These are phyloP conservation scores for Penicillium italicum DNA, from an alignment of 2,329 filamentous ascomycete genomes.

Conservation along the genomic window DNA sequence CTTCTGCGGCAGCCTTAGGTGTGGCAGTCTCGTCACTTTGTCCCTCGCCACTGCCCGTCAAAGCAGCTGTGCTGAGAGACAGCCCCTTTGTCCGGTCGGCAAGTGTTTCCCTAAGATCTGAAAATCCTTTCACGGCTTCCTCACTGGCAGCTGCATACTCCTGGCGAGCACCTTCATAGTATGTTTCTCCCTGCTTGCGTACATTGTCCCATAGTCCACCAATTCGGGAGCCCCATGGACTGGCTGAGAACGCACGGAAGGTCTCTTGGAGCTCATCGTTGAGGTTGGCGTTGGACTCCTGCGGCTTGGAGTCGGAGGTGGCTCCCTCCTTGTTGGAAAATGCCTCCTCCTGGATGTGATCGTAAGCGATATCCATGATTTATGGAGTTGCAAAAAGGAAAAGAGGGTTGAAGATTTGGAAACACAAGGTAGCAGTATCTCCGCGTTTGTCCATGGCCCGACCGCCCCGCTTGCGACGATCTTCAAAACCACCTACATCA, in stretches of 20 bases:
- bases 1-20: conserved; percentile 26
- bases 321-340: conserved; percentile 56
- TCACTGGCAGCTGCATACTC: conserved; percentile 75
- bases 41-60: conserved; percentile 24
- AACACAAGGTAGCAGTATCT: conserved; percentile 20
- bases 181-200: conserved; percentile 90
- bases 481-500: not conserved
- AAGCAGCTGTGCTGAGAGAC: conserved; percentile 53
- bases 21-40: conserved; percentile 29
- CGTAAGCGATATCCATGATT: conserved; percentile 94
- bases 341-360: conserved; percentile 86
- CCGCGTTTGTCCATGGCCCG: conserved; percentile 33
- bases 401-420: conserved; percentile 11
- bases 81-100: conserved; percentile 71
- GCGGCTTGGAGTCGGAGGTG: conserved; percentile 36
- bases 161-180: conserved; percentile 77
- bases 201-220: conserved; percentile 87
- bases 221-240: conserved; percentile 83
- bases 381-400: conserved; percentile 3
- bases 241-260: conserved; percentile 87
- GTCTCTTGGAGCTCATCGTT: conserved; percentile 91
- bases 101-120: conserved; percentile 63
- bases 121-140: conserved; percentile 78
- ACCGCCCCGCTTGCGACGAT: conserved; percentile 26
- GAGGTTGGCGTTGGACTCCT: conserved; percentile 52